Evolutionary conservation across 75 land plant genomes (phyloP).

Genomic region (Pinus tabuliformis): DNA sequence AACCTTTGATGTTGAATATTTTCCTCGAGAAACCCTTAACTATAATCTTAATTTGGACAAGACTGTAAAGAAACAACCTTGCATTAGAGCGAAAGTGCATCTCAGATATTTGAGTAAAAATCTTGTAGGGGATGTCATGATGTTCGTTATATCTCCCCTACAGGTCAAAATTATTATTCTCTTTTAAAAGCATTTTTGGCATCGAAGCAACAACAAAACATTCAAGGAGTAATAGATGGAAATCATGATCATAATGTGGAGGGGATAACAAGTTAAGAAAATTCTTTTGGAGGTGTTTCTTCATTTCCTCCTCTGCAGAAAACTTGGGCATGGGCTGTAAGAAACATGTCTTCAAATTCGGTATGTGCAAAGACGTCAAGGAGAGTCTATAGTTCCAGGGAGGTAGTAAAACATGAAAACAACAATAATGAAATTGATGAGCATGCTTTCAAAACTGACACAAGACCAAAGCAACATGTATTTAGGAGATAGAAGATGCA

Average conservation of each 20-base stretch:
- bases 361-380: neutral
- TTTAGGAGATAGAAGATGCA: neutral
- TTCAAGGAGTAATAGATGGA: neutral
- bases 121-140: neutral
- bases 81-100: neutral
- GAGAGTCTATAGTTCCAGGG: neutral
- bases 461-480: neutral
- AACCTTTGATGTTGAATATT: conserved; percentile 19
- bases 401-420: neutral
- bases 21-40: conserved; percentile 12
- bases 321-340: neutral
- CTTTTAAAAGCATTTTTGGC: conserved; percentile 25
- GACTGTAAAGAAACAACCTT: neutral
- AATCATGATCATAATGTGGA: neutral
- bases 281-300: neutral
- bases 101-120: conserved; percentile 47
- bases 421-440: neutral
- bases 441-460: neutral
- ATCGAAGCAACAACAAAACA: conserved; percentile 5
- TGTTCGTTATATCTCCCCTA: conserved; percentile 35
- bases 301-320: neutral
- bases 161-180: conserved; percentile 32
- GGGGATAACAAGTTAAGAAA: neutral
- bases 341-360: neutral
- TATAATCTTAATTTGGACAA: neutral